phyloP scores from a whole-genome alignment of 768 basidiomycete species.

The Steccherinum ochraceum region DNA sequence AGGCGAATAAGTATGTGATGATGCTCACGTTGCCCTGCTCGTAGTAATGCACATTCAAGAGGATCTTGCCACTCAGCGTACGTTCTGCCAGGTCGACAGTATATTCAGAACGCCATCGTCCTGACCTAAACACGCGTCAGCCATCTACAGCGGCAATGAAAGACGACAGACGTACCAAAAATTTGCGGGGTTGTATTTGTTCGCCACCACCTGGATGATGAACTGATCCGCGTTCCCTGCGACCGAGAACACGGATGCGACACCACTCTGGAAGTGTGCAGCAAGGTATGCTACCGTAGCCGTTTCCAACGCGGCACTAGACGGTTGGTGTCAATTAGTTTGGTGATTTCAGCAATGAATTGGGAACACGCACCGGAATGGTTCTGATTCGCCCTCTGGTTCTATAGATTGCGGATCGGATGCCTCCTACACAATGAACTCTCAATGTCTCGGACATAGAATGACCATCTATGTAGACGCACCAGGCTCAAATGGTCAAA shows the following conservation, averaged over 20 bases:
- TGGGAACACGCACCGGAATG: slow-evolving; percentile 59
- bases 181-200: slow-evolving; percentile 91
- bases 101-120: slow-evolving; percentile 91
- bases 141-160: neutral
- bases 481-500: slow-evolving; percentile 88
- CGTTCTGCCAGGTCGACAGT: slow-evolving; percentile 58
- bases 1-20: neutral
- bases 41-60: slow-evolving; percentile 91
- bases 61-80: slow-evolving; percentile 63
- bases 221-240: slow-evolving; percentile 41
- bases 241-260: slow-evolving; percentile 63
- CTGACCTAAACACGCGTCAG: slow-evolving; percentile 55
- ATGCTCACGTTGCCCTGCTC: slow-evolving; percentile 87
- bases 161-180: slow-evolving; percentile 61
- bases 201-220: slow-evolving; percentile 82
- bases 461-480: no score
- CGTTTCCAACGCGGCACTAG: slow-evolving; percentile 65
- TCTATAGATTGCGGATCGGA: slow-evolving; percentile 64
- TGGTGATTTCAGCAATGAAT: neutral
- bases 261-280: slow-evolving; percentile 82
- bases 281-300: slow-evolving; percentile 61
- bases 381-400: slow-evolving; percentile 58
- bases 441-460: no score
- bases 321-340: neutral
- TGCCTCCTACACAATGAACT: no score